phyloP scores from a whole-genome alignment of 2,329 filamentous ascomycete genomes.

The Colletotrichum sp. region DNA sequence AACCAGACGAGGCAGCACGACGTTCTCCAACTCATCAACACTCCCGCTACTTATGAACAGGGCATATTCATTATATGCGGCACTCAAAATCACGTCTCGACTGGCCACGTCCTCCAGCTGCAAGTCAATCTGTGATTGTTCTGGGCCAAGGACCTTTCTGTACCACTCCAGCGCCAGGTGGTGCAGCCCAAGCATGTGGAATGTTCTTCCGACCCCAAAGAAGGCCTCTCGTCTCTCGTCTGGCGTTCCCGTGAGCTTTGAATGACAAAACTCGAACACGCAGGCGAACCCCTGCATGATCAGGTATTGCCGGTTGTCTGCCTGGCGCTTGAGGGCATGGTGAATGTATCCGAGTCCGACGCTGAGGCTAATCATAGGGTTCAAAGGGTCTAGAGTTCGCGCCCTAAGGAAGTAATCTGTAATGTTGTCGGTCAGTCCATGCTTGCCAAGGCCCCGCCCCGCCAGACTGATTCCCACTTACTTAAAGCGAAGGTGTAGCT shows the following conservation, averaged over 20 bases:
- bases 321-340: conserved; percentile 86
- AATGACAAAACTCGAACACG: conserved; percentile 73
- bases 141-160: neutral
- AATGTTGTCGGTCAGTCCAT: neutral
- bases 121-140: neutral
- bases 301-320: conserved; percentile 87
- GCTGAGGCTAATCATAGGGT: conserved; percentile 80
- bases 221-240: conserved; percentile 74
- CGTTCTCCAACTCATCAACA: conserved; percentile 1
- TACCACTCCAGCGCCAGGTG: conserved; percentile 23
- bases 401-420: conserved; percentile 83
- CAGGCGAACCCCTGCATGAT: conserved; percentile 87
- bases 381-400: conserved; percentile 74
- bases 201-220: conserved; percentile 80
- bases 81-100: conserved; percentile 10
- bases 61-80: conserved; percentile 23
- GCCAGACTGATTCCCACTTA: conserved; percentile 36
- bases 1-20: neutral
- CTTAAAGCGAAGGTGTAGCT: conserved; percentile 85
- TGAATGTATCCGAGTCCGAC: conserved; percentile 88
- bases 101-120: neutral
- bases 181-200: conserved; percentile 53
- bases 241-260: conserved; percentile 45
- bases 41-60: conserved; percentile 32
- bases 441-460: neutral